These are phyloP conservation scores for Theileria parva DNA, from an alignment of 169 alveolate species.

Conservation along the genomic window DNA sequence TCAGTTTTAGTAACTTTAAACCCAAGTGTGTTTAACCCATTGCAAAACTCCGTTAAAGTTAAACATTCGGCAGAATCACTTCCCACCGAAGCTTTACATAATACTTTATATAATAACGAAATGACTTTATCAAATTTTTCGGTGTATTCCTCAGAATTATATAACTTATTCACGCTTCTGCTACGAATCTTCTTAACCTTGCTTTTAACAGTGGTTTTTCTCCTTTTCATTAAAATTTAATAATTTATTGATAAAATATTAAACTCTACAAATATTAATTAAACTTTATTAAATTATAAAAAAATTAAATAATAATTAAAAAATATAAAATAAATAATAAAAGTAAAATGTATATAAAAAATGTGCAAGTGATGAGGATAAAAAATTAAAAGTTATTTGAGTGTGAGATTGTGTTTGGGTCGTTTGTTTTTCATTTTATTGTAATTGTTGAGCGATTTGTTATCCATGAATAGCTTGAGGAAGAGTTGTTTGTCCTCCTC, in stretches of 20 bases:
- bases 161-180: not conserved
- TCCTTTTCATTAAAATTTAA: not conserved
- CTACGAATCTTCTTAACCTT: not conserved
- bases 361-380: not conserved
- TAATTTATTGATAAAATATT: no score
- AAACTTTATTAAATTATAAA: not conserved
- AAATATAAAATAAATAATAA: not conserved
- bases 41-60: not conserved
- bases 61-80: not conserved
- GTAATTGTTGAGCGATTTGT: conserved; percentile 18
- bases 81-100: not conserved
- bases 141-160: not conserved
- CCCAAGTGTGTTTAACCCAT: not conserved
- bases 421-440: not conserved
- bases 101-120: not conserved
- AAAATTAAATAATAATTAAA: not conserved
- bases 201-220: not conserved
- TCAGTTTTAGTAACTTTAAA: not conserved
- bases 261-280: no score
- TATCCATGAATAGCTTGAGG: conserved; percentile 21
- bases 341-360: not conserved
- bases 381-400: not conserved
- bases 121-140: not conserved
- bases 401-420: not conserved
- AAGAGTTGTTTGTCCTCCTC: conserved; percentile 41